These are phyloP conservation scores for Yamadazyma oceani DNA, from an alignment of 1,139 yeast genomes.

Conservation along the genomic window DNA sequence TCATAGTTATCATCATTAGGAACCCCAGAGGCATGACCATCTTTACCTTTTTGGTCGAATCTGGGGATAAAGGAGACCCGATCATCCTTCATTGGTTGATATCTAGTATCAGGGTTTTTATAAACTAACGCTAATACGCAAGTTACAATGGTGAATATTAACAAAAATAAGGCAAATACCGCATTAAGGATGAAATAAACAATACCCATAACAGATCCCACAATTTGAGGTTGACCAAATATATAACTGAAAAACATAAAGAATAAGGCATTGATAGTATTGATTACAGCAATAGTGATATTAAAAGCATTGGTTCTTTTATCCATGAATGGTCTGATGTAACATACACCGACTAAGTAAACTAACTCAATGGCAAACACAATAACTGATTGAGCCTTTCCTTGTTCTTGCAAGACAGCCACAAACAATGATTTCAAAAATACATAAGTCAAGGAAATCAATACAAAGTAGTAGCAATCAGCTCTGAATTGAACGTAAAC, in stretches of 20 bases:
- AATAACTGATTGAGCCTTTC: slow-evolving; percentile 77
- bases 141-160: slow-evolving; percentile 83
- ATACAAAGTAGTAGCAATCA: slow-evolving; percentile 78
- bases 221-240: slow-evolving; percentile 82
- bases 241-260: slow-evolving; percentile 86
- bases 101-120: slow-evolving; percentile 92
- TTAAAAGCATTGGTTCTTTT: slow-evolving; percentile 90
- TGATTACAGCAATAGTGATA: slow-evolving; percentile 78
- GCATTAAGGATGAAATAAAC: slow-evolving; percentile 92
- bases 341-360: slow-evolving; percentile 63
- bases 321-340: slow-evolving; percentile 88
- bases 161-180: slow-evolving; percentile 75
- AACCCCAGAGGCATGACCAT: slow-evolving; percentile 17
- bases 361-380: slow-evolving; percentile 73
- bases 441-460: slow-evolving; percentile 61
- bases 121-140: slow-evolving; percentile 81
- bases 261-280: slow-evolving; percentile 78
- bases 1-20: slow-evolving; percentile 63
- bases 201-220: slow-evolving; percentile 88
- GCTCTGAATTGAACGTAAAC: slow-evolving; percentile 90
- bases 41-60: slow-evolving; percentile 43
- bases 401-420: slow-evolving; percentile 78
- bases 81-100: slow-evolving; percentile 96
- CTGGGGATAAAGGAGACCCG: slow-evolving; percentile 83
- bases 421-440: slow-evolving; percentile 79